These are phyloP conservation scores for Pyrenochaeta sp. DNA, from an alignment of 2,329 filamentous ascomycete species.

Conservation along the genomic window DNA sequence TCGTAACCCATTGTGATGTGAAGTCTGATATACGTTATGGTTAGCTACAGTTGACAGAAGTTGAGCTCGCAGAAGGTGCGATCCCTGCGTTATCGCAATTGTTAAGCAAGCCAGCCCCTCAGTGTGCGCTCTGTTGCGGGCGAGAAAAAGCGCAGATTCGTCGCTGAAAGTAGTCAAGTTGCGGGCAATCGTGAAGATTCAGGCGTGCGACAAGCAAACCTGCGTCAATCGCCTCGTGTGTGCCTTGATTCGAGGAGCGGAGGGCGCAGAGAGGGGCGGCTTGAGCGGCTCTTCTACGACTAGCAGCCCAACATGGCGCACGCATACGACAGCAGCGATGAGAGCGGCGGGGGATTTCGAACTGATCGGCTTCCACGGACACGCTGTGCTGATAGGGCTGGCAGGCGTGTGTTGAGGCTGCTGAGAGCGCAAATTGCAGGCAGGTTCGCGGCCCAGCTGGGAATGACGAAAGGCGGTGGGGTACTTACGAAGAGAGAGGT, in stretches of 20 bases:
- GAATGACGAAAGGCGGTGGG: constrained; percentile 36
- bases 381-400: constrained; percentile 28
- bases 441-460: constrained; percentile 31
- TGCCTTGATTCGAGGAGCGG: constrained; percentile 25
- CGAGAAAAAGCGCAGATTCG: constrained; percentile 13
- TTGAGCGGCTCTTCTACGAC: constrained; percentile 30
- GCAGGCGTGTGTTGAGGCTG: constrained; percentile 28
- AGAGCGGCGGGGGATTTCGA: constrained; percentile 13
- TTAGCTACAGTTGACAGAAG: constrained; percentile 33
- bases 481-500: constrained; percentile 43
- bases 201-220: constrained; percentile 14
- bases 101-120: constrained; percentile 27
- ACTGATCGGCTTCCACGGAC: constrained; percentile 18
- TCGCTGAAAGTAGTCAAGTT: neutral
- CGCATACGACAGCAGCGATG: constrained; percentile 16
- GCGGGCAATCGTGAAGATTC: neutral
- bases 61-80: constrained; percentile 21
- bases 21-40: constrained; percentile 29
- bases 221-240: constrained; percentile 28
- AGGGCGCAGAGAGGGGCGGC: constrained; percentile 42
- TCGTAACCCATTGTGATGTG: constrained; percentile 91
- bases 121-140: constrained; percentile 23
- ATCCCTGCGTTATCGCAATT: constrained; percentile 15
- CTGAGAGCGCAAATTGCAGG: constrained; percentile 39
- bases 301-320: constrained; percentile 20